Evolutionary conservation across 2,329 filamentous ascomycete genomes (phyloP), one percentile per base, ranked within the genome.

Genomic region (Colletotrichum tropicale): DNA sequence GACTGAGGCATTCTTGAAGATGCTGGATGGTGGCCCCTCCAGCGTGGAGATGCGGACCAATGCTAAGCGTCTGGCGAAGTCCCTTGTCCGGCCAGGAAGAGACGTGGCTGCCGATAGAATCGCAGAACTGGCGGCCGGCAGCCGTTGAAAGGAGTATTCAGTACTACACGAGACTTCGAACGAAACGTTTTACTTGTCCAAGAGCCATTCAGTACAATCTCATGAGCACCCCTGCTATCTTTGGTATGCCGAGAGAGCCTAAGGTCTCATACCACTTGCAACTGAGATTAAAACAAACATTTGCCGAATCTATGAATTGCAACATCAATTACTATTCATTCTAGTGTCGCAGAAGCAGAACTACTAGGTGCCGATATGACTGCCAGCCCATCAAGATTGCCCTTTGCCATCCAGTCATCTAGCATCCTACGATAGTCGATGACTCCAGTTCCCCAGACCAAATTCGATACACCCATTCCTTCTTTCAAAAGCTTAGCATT

Each of bases 1-100:
- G 5, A 75, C 76, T 8, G 60, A 75, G 8, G 80, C 82, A 0
- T 78, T 86, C 21, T 65, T 82, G 21, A 76, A 75, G 70, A 75
- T 71, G 8, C 74, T 78, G 62, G 79, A 60, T 21, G 66, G 61
- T 24, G 77, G 67, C 4, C 70, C 77, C 16, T 62, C 52, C n/a
- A 21, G 70, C 60, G 18, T 55, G 24, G 8, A 26, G 18, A 78
- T 80, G 74, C 66, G 70, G 7, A 64, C 78, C 5, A 80, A 79
- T 48, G 79, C 79, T 3, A 77, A 71, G 60, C n/a, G 43, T 34
- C 60, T 82, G n/a, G 77, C 75, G 6, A 68, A 76, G 62, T 65
- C 56, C 16, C 61, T 75, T 8, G 24, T 13, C 16, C 61, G 56
- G 9, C 75, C 48, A 2, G 77, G 77, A 8, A 60, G 75, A 24